phyloP scores from a whole-genome alignment of 148 eudicot genomes.

The Rhododendron griersonianum region DNA sequence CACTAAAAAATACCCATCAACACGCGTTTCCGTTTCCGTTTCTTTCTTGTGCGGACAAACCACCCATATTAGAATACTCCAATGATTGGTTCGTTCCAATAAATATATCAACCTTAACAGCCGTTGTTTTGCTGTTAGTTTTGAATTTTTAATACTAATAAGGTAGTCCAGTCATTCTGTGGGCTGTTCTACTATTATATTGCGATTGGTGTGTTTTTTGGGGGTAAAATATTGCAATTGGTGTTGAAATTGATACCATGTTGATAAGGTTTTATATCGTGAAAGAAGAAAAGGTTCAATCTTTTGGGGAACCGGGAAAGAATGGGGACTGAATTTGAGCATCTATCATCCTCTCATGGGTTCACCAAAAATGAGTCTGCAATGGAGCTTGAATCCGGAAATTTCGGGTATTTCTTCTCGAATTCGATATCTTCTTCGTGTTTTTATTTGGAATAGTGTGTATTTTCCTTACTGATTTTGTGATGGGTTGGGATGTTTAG shows the following conservation, averaged over 20 bases:
- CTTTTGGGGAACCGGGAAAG: neutral
- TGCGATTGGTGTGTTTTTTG: neutral
- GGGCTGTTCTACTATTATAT: neutral
- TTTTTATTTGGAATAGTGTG: no score
- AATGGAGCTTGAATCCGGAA: neutral
- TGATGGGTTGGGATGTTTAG: constrained; percentile 22
- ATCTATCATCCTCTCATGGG: neutral
- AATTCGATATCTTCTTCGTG: neutral
- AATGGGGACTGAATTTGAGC: neutral
- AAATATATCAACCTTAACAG: no score
- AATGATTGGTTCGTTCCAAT: neutral
- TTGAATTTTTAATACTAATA: neutral
- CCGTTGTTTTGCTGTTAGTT: neutral
- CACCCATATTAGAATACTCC: neutral
- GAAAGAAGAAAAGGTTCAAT: neutral
- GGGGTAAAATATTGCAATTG: neutral
- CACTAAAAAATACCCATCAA: neutral
- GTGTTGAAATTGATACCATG: neutral
- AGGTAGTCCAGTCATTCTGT: neutral
- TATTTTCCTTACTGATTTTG: neutral
- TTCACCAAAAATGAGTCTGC: neutral
- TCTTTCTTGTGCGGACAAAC: neutral
- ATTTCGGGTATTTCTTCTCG: constrained; percentile 4
- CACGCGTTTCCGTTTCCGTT: neutral
- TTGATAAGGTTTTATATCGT: neutral